Base-by-base conservation (phyloP, 495 filamentous ascomycete genomes). In the Lophiostoma macrostomum region DNA sequence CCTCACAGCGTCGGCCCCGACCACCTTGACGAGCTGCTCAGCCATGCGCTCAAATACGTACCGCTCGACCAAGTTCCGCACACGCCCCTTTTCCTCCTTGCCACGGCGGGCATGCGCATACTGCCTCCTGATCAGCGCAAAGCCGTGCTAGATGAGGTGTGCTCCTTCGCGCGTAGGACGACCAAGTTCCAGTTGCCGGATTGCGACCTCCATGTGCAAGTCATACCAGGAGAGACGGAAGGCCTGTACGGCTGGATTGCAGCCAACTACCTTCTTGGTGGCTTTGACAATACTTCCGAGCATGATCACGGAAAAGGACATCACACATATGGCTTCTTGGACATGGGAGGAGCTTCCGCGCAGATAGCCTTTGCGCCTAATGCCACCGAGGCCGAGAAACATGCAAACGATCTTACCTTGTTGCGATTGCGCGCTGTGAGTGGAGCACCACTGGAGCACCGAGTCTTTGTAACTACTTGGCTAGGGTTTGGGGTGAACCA, bases 311-410 rank as follows among this genome's bases (percentile, higher is more conserved):
- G 90, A 14, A 90, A 96, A 62, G 85, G 81, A 20, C 93, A 97
- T 60, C 87, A 93, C 63, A 99, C 93, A 0, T 99, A 97, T 67
- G 93, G 93, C 0, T 99, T 99, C 66, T 70, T 99, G 44, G 93
- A 99, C 67, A 97, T 99, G 93, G 93, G 93, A 22, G 93, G 93
- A 14, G 93, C 93, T 14, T 96, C 91, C 0, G 90, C 93, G 16
- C 93, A 97, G 67, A 96, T 99, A 60, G 93, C 93, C 5, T 99
- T 99, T 67, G 90, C 91, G 8, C 93, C 93, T 0, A 99, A 99
- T 67, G 71, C 78, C 11, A 99, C 93, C 0, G 93, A 97, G 64
- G 84, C 88, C 5, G 77, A 84, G 58, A 94, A 91, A 56, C 93
- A 99, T 67, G 85, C 87, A 1, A 82, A 96, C 50, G 90, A 97